Evolutionary conservation across 164 flowering plant species (phyloP).

Genomic region (Kingdonia uniflora): DNA sequence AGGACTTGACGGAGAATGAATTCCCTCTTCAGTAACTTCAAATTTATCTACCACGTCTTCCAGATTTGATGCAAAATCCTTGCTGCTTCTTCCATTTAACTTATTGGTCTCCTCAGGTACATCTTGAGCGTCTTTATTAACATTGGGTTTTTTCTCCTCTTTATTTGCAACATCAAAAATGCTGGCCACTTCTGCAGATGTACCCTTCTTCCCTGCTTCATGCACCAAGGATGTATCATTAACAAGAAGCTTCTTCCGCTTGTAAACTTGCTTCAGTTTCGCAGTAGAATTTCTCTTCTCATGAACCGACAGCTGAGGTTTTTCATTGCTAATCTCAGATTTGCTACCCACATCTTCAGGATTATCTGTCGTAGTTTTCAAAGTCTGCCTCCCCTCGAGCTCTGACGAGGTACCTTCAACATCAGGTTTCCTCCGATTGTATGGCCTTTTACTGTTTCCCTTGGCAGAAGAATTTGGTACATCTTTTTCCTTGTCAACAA

Average conservation of each 20-base stretch:
- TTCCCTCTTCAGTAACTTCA: conserved; percentile 4
- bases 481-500: too few species aligned
- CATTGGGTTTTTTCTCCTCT: not conserved
- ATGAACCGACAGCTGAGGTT: not conserved
- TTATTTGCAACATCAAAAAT: not conserved
- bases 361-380: not conserved
- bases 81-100: too few species aligned
- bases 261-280: not conserved
- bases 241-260: too few species aligned
- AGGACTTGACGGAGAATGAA: conserved; percentile 16
- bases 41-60: too few species aligned
- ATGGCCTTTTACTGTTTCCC: not conserved
- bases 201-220: conserved; percentile 2
- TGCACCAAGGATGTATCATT: not conserved
- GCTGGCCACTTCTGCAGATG: not conserved
- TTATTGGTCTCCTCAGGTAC: not conserved
- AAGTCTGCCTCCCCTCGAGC: not conserved
- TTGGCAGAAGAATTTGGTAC: too few species aligned
- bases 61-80: too few species aligned
- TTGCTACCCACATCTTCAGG: not conserved
- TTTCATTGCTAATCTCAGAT: not conserved
- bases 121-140: too few species aligned
- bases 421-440: conserved; percentile 8
- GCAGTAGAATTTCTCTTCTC: not conserved
- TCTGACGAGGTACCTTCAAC: not conserved